Evolutionary conservation across 2,329 filamentous ascomycete species (phyloP).

Genomic region (Aurifilum marmelostoma): DNA sequence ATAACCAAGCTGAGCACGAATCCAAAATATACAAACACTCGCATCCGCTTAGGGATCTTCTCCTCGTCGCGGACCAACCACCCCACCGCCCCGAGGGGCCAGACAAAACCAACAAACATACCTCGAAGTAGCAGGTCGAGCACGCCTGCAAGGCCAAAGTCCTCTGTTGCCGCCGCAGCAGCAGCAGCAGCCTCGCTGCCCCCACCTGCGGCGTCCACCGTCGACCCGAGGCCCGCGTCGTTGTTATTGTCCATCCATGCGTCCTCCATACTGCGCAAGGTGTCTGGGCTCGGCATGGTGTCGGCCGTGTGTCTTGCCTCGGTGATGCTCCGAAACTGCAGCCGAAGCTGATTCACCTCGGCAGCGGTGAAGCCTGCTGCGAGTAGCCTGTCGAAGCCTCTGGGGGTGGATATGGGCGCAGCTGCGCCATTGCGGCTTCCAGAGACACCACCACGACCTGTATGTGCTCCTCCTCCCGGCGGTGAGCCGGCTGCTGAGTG

Average conservation of each 20-base stretch:
- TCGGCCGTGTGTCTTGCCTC: conserved; percentile 82
- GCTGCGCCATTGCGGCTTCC: conserved; percentile 37
- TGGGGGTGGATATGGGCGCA: conserved; percentile 55
- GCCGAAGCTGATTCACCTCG: conserved; percentile 82
- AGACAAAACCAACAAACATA: conserved; percentile 91
- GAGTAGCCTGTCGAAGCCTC: conserved; percentile 87
- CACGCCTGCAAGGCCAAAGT: conserved; percentile 54
- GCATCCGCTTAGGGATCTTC: conserved; percentile 81
- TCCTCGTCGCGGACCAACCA: conserved; percentile 88
- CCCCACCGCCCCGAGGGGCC: conserved; percentile 82
- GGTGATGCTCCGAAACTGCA: conserved; percentile 88
- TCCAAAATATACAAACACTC: conserved; percentile 84
- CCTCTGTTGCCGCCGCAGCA: conserved; percentile 55
- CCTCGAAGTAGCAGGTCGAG: conserved; percentile 88
- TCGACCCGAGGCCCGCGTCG: conserved; percentile 40
- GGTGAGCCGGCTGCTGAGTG: conserved; percentile 25
- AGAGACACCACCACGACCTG: not conserved
- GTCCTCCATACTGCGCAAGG: conserved; percentile 80
- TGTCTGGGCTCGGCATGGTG: conserved; percentile 79
- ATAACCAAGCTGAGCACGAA: conserved; percentile 79
- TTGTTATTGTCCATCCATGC: conserved; percentile 80
- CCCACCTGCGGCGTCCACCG: conserved; percentile 36
- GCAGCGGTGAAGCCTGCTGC: conserved; percentile 77
- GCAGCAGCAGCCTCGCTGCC: conserved; percentile 41
- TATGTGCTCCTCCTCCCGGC: not conserved